phyloP scores from a whole-genome alignment of 768 basidiomycete species.

The Rickenella mellea region DNA sequence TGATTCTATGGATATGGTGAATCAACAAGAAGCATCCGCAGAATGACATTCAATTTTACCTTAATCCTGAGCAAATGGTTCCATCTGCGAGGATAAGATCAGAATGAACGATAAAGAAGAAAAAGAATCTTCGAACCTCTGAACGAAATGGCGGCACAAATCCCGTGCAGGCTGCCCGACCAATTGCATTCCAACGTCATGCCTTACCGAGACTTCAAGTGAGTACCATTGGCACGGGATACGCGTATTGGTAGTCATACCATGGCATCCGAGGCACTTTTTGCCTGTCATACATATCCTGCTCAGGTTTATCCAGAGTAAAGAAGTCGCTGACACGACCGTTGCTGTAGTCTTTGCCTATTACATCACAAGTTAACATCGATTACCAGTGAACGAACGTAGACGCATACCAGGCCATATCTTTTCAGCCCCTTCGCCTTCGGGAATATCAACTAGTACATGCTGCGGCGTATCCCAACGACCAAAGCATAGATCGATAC shows the following conservation, averaged over 20 bases:
- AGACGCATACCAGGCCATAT: conserved; percentile 78
- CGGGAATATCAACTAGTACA: conserved; percentile 75
- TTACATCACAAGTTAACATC: background rate
- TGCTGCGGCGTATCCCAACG: conserved; percentile 98
- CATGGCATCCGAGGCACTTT: conserved; percentile 95
- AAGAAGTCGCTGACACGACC: conserved; percentile 82
- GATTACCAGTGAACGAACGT: background rate
- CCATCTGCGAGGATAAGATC: conserved; percentile 48
- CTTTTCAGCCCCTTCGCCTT: conserved; percentile 46
- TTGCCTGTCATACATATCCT: conserved; percentile 90
- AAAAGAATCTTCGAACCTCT: conserved; percentile 49
- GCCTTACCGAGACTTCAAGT: conserved; percentile 40
- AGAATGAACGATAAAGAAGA: background rate
- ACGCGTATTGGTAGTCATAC: too few relatives aligned
- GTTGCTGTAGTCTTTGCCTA: conserved; percentile 94
- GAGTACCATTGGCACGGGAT: too few relatives aligned
- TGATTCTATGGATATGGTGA: conserved; percentile 56
- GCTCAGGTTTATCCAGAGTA: conserved; percentile 77
- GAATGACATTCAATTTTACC: conserved; percentile 28
- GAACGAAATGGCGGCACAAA: conserved; percentile 87
- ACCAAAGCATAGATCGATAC: conserved; percentile 90
- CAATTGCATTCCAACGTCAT: conserved; percentile 93
- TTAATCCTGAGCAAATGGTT: conserved; percentile 90
- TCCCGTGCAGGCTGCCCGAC: conserved; percentile 96
- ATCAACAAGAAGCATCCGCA: background rate